phyloP scores from a whole-genome alignment of 345 rosid genomes.

The Melaleuca alternifolia region DNA sequence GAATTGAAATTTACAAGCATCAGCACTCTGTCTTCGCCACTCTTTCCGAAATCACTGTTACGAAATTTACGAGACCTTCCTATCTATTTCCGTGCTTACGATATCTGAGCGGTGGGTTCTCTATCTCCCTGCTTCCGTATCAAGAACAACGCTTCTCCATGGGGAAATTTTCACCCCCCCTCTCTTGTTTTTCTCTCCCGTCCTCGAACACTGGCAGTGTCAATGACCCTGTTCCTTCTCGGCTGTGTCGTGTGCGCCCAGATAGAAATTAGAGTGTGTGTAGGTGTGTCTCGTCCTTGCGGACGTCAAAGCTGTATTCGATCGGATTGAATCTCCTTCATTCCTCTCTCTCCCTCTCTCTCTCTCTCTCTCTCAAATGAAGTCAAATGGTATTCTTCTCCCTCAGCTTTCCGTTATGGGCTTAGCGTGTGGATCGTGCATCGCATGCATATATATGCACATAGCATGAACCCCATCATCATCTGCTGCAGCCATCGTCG shows the following conservation, averaged over 20 bases:
- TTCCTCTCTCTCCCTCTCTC: constrained; percentile 10
- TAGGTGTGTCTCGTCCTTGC: constrained; percentile 47
- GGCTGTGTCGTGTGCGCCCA: constrained; percentile 1
- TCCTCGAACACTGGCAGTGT: not conserved
- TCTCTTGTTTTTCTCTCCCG: not conserved
- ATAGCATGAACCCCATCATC: not conserved
- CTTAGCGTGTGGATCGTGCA: not conserved
- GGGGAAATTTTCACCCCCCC: not conserved
- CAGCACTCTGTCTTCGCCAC: not conserved
- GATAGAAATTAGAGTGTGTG: constrained; percentile 12
- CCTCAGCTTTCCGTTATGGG: not conserved
- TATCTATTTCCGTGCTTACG: not conserved
- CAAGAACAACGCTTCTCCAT: not conserved
- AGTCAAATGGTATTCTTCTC: constrained; percentile 37
- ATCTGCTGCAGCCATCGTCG: not conserved
- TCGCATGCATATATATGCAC: not conserved
- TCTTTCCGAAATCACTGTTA: not conserved
- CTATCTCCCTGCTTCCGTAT: not conserved
- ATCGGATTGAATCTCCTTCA: constrained; percentile 53
- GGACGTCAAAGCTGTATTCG: constrained; percentile 87
- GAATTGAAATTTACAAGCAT: not conserved
- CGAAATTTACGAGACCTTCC: not conserved
- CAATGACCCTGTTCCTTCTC: not conserved
- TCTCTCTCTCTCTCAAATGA: constrained; percentile 22
- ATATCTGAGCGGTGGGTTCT: not conserved